Evolutionary conservation across 441 rosid genomes (phyloP).

Genomic region (Populus hybrid): DNA sequence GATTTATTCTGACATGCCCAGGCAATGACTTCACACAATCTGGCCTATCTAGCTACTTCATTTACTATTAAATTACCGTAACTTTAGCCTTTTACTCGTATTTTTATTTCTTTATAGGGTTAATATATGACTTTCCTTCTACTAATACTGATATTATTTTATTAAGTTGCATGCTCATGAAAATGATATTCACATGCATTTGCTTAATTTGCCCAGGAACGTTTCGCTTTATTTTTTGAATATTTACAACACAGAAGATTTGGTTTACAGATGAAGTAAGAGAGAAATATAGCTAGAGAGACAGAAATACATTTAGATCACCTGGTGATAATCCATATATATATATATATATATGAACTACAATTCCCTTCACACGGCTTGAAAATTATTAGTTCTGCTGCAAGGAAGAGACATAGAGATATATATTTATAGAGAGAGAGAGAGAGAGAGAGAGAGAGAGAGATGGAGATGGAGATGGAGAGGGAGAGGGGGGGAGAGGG

Average conservation of each 20-base stretch:
- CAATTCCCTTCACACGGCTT: not conserved
- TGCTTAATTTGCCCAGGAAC: conserved; percentile 6
- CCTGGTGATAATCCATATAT: not conserved
- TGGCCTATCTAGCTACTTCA: not conserved
- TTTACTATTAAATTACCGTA: not conserved
- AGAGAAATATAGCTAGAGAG: not conserved
- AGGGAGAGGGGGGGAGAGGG: too few species aligned
- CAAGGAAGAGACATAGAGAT: not conserved
- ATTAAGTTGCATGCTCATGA: not conserved
- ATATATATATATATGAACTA: not conserved
- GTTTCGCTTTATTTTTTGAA: conserved; percentile 2
- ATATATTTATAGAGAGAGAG: too few species aligned
- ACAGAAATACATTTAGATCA: not conserved
- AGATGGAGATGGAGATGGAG: too few species aligned
- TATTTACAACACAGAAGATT: conserved; percentile 14
- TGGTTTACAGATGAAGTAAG: not conserved
- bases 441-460: too few species aligned
- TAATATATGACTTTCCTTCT: not conserved
- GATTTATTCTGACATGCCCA: not conserved
- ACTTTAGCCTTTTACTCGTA: not conserved
- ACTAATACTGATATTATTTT: not conserved
- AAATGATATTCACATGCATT: conserved; percentile 1
- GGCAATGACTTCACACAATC: not conserved
- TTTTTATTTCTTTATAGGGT: too few species aligned
- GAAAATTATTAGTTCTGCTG: not conserved